A percentile compares a stretch with the other conserved stretches of the same genome.
phyloP scores from a whole-genome alignment of 305 asterid genomes.

The Fraxinus platypoda region DNA sequence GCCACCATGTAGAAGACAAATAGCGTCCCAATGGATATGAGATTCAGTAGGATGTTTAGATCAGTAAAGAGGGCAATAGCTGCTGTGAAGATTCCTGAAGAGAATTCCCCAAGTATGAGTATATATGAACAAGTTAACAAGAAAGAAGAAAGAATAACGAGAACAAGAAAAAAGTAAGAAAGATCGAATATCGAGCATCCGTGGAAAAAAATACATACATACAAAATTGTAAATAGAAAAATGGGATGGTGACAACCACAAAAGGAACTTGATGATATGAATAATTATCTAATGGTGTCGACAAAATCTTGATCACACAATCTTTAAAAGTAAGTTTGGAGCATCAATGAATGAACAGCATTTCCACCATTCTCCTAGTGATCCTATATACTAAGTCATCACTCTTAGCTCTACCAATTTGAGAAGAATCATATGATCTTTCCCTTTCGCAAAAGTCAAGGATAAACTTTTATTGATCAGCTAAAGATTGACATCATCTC shows the following conservation, averaged over 20 bases:
- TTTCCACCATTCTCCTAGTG: slow-evolving; percentile 11
- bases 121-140: neutral
- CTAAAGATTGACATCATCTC: neutral
- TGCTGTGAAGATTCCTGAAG: slow-evolving; percentile 84
- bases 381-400: slow-evolving; percentile 7
- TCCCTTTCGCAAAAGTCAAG: slow-evolving; percentile 31
- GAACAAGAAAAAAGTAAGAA: neutral
- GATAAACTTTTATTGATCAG: neutral
- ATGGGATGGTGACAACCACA: slow-evolving; percentile 7
- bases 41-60: slow-evolving; percentile 61
- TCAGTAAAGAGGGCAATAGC: slow-evolving; percentile 81
- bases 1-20: slow-evolving; percentile 96
- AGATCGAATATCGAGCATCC: neutral
- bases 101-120: neutral
- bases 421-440: slow-evolving; percentile 31
- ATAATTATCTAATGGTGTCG: slow-evolving; percentile 12
- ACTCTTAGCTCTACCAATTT: slow-evolving; percentile 9
- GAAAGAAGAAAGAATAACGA: neutral
- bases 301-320: slow-evolving; percentile 19
- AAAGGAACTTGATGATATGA: neutral
- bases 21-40: slow-evolving; percentile 78
- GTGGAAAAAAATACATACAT: neutral
- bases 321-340: slow-evolving; percentile 24
- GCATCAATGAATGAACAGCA: slow-evolving; percentile 24
- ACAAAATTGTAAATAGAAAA: neutral